Conservation (phyloP, 495 filamentous ascomycete genomes). For the Cercophora scortea region DNA sequence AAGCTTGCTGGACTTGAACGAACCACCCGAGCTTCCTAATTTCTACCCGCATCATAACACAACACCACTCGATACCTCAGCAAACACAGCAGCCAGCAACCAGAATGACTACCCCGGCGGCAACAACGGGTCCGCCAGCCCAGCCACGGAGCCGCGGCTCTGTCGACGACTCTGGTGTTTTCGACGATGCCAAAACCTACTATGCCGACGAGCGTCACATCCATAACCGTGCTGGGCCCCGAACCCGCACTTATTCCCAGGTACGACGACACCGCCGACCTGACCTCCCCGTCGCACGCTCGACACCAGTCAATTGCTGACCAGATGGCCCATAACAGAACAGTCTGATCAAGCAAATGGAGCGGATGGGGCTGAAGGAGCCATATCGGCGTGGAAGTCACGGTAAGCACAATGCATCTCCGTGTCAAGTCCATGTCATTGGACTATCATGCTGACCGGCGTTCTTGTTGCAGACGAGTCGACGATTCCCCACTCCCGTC, state of each 20-base stretch:
- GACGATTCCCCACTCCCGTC: constrained; percentile 45
- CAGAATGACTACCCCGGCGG: constrained; percentile 10
- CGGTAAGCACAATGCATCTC: constrained; percentile 18
- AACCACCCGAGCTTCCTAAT: too few species aligned
- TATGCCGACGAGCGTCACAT: constrained; percentile 41
- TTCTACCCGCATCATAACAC: background rate
- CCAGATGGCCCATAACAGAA: constrained; percentile 20
- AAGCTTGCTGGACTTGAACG: too few species aligned
- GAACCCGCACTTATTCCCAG: constrained; percentile 41
- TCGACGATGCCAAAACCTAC: constrained; percentile 42
- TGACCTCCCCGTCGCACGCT: background rate
- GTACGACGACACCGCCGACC: constrained; percentile 18
- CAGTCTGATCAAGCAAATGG: constrained; percentile 35
- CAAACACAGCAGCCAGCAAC: background rate
- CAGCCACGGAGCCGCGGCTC: constrained; percentile 14
- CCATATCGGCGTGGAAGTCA: constrained; percentile 43
- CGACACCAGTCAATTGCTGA: constrained; percentile 16
- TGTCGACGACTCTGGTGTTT: constrained; percentile 31
- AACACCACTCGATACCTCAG: constrained; percentile 6
- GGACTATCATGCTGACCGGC: too few species aligned
- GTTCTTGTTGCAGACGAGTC: constrained; percentile 29
- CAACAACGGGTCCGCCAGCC: constrained; percentile 1
- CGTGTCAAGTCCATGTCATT: too few species aligned
- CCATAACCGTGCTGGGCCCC: constrained; percentile 28
- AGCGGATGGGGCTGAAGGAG: constrained; percentile 32